phyloP scores from a whole-genome alignment of 176 grass and related monocot genomes.

The Raddia distichophylla region DNA sequence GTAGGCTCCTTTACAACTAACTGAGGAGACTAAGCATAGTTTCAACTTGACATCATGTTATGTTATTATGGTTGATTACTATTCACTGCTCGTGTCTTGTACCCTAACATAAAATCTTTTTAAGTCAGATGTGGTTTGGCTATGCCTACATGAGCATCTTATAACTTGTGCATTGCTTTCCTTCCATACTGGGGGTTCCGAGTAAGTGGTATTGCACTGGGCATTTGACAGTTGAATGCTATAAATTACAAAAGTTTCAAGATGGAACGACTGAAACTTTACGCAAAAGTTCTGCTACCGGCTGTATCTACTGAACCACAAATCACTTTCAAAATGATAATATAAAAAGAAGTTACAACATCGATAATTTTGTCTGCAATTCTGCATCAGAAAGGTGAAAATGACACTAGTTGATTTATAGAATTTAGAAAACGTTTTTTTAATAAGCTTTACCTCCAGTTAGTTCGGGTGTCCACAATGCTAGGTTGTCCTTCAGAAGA shows the following conservation, averaged over 20 bases:
- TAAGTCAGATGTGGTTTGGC: not conserved
- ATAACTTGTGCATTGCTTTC: not conserved
- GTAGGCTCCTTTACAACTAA: not conserved
- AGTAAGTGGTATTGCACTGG: not conserved
- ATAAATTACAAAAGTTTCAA: not conserved
- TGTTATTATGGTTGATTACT: constrained; percentile 11
- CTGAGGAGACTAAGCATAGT: not conserved
- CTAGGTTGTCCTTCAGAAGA: constrained; percentile 73
- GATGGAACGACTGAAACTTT: not conserved
- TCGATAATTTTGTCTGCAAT: not conserved
- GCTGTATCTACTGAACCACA: not conserved
- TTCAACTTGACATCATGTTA: not conserved
- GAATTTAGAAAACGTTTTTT: not conserved
- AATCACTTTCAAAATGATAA: not conserved
- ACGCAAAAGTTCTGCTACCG: not conserved
- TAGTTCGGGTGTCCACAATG: constrained; percentile 59
- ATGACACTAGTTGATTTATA: not conserved
- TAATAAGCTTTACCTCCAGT: constrained; percentile 38
- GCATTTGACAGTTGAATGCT: not conserved
- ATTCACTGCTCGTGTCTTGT: not conserved
- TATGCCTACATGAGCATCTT: not conserved
- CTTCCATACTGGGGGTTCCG: not conserved
- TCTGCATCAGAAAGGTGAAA: not conserved
- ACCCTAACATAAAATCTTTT: not conserved
- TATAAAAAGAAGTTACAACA: not conserved